Evolutionary conservation across 164 flowering plant species (phyloP).

Genomic region (Piper betle): DNA sequence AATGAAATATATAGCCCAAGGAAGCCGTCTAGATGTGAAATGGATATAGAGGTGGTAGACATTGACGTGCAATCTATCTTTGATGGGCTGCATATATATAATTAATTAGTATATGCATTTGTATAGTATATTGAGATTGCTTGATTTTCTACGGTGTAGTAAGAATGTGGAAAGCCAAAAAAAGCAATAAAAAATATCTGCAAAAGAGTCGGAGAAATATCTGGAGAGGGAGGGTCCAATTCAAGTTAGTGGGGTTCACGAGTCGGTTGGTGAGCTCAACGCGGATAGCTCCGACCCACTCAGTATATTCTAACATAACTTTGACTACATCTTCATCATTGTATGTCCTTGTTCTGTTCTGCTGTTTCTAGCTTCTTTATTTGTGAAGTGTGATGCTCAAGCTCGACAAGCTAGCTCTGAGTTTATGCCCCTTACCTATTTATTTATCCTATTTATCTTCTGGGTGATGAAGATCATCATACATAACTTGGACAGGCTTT

Average conservation of each 20-base stretch:
- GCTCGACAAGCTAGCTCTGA: too few relatives aligned
- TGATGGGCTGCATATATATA: background rate
- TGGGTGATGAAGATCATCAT: too few relatives aligned
- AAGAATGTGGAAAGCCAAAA: background rate
- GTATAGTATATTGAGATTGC: background rate
- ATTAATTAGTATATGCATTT: background rate
- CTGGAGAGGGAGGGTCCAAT: background rate
- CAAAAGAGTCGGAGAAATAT: background rate
- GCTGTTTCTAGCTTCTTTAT: too few relatives aligned
- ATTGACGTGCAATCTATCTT: slow-evolving; percentile 9
- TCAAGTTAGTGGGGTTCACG: slow-evolving; percentile 7
- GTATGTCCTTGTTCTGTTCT: background rate
- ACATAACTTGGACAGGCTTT: too few relatives aligned
- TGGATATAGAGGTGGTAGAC: background rate
- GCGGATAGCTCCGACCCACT: slow-evolving; percentile 6
- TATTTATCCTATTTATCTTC: too few relatives aligned
- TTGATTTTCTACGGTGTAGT: slow-evolving; percentile 1
- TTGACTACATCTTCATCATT: slow-evolving; percentile 10
- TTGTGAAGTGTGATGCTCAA: too few relatives aligned
- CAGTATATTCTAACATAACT: slow-evolving; percentile 2
- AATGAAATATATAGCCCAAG: background rate
- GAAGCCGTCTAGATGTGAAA: background rate
- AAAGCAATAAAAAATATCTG: background rate
- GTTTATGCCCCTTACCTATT: too few relatives aligned
- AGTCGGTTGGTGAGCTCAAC: slow-evolving; percentile 16